These are phyloP conservation scores for Ophiosphaerella narmari DNA, from an alignment of 2,329 filamentous ascomycete species.

Conservation along the genomic window DNA sequence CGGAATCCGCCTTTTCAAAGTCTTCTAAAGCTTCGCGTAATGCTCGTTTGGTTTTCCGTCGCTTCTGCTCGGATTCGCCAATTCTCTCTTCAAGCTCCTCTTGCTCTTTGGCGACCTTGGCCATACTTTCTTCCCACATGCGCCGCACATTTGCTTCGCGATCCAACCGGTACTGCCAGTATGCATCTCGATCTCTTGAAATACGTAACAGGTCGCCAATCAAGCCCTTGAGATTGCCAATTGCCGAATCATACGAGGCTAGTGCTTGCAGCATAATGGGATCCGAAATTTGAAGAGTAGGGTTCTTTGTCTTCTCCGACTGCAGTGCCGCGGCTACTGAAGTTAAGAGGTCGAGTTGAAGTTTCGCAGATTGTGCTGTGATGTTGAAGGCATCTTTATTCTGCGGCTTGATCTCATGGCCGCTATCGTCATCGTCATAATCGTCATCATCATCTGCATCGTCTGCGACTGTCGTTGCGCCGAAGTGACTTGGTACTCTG, in stretches of 20 bases:
- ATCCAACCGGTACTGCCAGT: constrained; percentile 95
- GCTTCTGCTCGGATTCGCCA: constrained; percentile 87
- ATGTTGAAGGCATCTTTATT: constrained; percentile 96
- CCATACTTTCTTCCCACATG: constrained; percentile 99
- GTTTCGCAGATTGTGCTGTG: constrained; percentile 89
- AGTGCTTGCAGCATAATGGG: constrained; percentile 76
- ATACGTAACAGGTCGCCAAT: constrained; percentile 89
- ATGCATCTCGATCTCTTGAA: constrained; percentile 89
- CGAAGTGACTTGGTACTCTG: constrained; percentile 54
- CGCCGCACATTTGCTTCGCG: constrained; percentile 88
- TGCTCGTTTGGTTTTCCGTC: constrained; percentile 85
- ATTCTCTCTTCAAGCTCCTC: constrained; percentile 87
- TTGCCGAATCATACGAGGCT: constrained; percentile 84
- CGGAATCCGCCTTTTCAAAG: constrained; percentile 34
- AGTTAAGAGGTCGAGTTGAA: constrained; percentile 89
- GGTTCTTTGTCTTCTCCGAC: constrained; percentile 70
- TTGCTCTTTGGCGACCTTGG: constrained; percentile 91
- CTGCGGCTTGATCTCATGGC: constrained; percentile 70
- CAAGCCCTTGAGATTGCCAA: constrained; percentile 82
- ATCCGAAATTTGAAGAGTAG: constrained; percentile 74
- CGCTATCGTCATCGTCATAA: constrained; percentile 79
- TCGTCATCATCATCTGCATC: constrained; percentile 70
- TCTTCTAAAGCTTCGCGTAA: constrained; percentile 81
- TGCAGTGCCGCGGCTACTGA: constrained; percentile 84
- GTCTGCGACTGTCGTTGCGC: constrained; percentile 59